phyloP scores from a whole-genome alignment of 169 alveolate species.

The Cryptosporidium sp. region DNA sequence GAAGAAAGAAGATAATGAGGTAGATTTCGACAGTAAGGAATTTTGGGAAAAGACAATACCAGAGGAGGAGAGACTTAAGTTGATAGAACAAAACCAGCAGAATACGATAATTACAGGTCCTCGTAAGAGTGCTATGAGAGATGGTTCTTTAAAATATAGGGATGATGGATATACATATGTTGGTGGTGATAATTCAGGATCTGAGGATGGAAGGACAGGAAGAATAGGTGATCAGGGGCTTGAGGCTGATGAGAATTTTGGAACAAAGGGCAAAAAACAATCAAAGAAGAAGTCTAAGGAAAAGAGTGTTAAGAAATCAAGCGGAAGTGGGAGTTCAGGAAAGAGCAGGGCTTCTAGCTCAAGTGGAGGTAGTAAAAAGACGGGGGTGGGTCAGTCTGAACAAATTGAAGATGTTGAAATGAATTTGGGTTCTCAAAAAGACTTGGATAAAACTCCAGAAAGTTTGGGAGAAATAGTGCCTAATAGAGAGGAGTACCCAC shows the following conservation, averaged over 20 bases:
- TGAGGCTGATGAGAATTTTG: neutral
- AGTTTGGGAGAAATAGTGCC: neutral
- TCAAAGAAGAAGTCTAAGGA: conserved; percentile 26
- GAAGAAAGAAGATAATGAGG: conserved; percentile 76
- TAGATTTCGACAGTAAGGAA: conserved; percentile 86
- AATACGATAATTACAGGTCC: conserved; percentile 89
- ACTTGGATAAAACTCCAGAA: conserved; percentile 8
- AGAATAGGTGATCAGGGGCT: conserved; percentile 3
- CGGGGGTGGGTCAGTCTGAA: neutral
- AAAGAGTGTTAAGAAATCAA: conserved; percentile 12
- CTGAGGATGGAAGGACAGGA: neutral
- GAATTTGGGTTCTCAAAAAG: neutral
- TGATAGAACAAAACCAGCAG: conserved; percentile 84
- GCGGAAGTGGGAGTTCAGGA: neutral
- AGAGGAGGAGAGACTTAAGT: conserved; percentile 87
- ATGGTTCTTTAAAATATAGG: conserved; percentile 45
- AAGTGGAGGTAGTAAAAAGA: conserved; percentile 4
- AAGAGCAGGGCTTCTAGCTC: conserved; percentile 10
- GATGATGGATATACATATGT: conserved; percentile 32
- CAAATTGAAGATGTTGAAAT: neutral
- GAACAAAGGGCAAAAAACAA: conserved; percentile 5
- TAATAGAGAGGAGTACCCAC: conserved; percentile 46
- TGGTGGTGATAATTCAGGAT: conserved; percentile 5
- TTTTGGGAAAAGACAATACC: conserved; percentile 92
- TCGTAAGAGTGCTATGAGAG: conserved; percentile 86